These are phyloP conservation scores for Marchantia polymorpha DNA, from an alignment of 225 moss, liverwort and hornwort species.

Conservation along the genomic window DNA sequence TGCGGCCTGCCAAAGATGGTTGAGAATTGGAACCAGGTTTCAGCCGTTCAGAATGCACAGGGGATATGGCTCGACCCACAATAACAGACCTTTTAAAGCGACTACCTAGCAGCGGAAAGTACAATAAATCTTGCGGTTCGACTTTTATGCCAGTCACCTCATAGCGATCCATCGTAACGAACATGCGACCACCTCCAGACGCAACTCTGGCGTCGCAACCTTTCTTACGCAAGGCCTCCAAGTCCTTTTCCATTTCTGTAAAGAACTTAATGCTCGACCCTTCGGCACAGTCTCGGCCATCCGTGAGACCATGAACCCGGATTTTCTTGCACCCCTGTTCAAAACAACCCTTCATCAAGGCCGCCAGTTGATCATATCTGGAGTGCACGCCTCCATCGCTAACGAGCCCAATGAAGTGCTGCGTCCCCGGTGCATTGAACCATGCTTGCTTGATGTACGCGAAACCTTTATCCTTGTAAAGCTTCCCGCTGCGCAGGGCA, in stretches of 20 bases:
- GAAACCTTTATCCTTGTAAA: slow-evolving; percentile 75
- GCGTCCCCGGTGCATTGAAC: slow-evolving; percentile 51
- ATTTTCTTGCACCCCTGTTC: slow-evolving; percentile 79
- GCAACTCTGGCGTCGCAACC: slow-evolving; percentile 82
- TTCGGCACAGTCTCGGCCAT: slow-evolving; percentile 82
- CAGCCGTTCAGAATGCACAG: neutral
- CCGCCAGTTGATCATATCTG: slow-evolving; percentile 64
- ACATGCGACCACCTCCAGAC: slow-evolving; percentile 86
- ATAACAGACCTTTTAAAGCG: neutral
- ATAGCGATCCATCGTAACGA: slow-evolving; percentile 84
- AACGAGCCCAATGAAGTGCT: slow-evolving; percentile 81
- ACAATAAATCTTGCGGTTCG: too few species aligned
- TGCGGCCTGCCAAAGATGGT: neutral
- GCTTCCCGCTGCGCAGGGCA: slow-evolving; percentile 55
- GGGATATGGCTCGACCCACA: neutral
- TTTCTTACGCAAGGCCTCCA: slow-evolving; percentile 60
- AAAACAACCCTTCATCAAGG: slow-evolving; percentile 69
- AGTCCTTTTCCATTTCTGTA: slow-evolving; percentile 63
- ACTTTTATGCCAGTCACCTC: slow-evolving; percentile 42
- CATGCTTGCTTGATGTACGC: slow-evolving; percentile 69
- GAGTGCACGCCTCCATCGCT: slow-evolving; percentile 93
- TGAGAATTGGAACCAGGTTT: neutral
- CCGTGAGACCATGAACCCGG: slow-evolving; percentile 72
- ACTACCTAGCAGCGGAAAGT: neutral
- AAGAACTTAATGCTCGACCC: slow-evolving; percentile 75